Conservation (phyloP, 2,329 filamentous ascomycete species). For the Ophiognomonia clavigignenti-juglandacearum region DNA sequence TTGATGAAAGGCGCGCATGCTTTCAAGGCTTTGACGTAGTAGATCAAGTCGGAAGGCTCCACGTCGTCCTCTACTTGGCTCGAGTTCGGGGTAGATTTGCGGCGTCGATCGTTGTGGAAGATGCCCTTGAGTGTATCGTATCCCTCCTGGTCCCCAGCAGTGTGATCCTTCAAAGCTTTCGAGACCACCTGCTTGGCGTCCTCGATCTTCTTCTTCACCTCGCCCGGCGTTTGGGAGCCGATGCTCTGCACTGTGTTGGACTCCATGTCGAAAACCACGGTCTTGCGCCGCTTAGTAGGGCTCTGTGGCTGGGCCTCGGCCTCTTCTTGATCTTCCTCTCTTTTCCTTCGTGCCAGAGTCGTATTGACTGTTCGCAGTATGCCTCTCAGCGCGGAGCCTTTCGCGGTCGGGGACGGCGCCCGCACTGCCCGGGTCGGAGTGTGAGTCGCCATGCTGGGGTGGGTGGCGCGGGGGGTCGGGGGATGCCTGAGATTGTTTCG, state of each 20-base stretch:
- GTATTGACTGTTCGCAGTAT: conserved; percentile 5
- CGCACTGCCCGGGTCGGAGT: conserved; percentile 13
- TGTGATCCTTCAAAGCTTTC: conserved; percentile 52
- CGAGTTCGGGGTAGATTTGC: conserved; percentile 24
- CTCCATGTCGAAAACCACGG: conserved; percentile 53
- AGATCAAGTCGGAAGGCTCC: conserved; percentile 51
- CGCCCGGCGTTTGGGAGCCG: conserved; percentile 46
- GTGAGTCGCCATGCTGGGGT: conserved; percentile 11
- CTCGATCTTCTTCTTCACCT: conserved; percentile 52
- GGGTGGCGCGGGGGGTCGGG: conserved; percentile 1
- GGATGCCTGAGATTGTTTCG: not conserved
- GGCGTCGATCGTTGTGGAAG: conserved; percentile 46
- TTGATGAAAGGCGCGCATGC: conserved; percentile 56
- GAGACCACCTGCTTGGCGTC: conserved; percentile 52
- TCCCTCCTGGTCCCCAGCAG: conserved; percentile 52
- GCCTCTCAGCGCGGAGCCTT: conserved; percentile 13
- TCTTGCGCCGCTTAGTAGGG: conserved; percentile 48
- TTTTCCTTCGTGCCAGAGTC: conserved; percentile 8
- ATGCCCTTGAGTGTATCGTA: conserved; percentile 58
- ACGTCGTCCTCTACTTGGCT: conserved; percentile 40
- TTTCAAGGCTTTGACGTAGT: conserved; percentile 59
- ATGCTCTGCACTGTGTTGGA: conserved; percentile 54
- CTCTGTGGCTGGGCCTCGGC: conserved; percentile 34
- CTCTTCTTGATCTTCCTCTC: conserved; percentile 29
- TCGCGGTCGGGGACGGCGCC: conserved; percentile 12